Conservation (phyloP, 345 rosid genomes). For the Orychophragmus violaceus region DNA sequence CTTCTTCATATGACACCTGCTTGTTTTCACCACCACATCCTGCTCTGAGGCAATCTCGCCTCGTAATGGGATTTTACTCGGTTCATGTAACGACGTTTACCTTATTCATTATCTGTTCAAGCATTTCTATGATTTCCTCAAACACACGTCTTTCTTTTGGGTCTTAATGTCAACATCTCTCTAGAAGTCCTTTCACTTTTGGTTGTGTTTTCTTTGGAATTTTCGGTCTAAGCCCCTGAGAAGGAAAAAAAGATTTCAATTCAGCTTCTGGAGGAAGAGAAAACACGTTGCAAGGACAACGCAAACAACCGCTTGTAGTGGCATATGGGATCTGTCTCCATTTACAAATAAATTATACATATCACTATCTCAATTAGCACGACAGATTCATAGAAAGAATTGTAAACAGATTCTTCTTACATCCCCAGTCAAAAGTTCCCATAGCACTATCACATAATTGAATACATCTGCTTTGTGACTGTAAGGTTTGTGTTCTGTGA, state of each 20-base stretch:
- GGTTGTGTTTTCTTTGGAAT: too few species aligned
- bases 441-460: slow-evolving; percentile 76
- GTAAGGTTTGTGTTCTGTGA: too few species aligned
- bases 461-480: slow-evolving; percentile 91
- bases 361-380: neutral
- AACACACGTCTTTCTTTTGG: slow-evolving; percentile 71
- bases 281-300: slow-evolving; percentile 42
- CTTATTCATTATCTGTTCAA: slow-evolving; percentile 63
- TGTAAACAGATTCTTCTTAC: neutral
- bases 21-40: too few species aligned
- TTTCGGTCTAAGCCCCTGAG: slow-evolving; percentile 64
- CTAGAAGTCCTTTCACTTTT: slow-evolving; percentile 58
- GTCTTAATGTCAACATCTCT: slow-evolving; percentile 83
- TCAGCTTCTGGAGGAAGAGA: neutral
- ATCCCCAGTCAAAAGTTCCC: slow-evolving; percentile 97
- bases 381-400: neutral
- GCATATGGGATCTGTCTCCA: slow-evolving; percentile 88
- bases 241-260: neutral
- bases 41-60: slow-evolving; percentile 22
- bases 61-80: neutral
- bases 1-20: slow-evolving; percentile 57
- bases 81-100: neutral
- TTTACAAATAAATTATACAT: too few species aligned
- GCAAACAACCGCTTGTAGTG: slow-evolving; percentile 86
- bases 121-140: slow-evolving; percentile 57